Evolutionary conservation across 2,329 filamentous ascomycete species (phyloP).

Genomic region (Pyrenophora graminea): DNA sequence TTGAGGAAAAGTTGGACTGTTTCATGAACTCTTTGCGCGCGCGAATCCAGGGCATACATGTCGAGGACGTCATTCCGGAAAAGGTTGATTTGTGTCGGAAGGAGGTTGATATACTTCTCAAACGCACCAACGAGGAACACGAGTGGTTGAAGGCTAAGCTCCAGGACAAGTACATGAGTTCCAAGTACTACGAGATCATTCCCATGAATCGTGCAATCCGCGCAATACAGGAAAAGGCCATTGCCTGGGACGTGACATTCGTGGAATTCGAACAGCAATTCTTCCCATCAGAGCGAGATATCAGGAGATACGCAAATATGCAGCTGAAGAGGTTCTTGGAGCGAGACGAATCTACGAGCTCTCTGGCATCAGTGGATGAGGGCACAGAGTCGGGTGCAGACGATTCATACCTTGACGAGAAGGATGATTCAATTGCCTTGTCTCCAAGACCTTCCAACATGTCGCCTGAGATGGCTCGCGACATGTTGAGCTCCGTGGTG

Average conservation of each 20-base stretch:
- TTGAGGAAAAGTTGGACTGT: constrained; percentile 78
- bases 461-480: constrained; percentile 65
- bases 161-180: constrained; percentile 88
- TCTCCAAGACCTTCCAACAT: constrained; percentile 49
- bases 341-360: constrained; percentile 77
- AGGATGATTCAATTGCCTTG: constrained; percentile 31
- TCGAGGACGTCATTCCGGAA: constrained; percentile 87
- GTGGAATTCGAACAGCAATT: constrained; percentile 90
- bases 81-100: constrained; percentile 80
- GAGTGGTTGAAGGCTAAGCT: constrained; percentile 72
- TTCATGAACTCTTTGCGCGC: constrained; percentile 88
- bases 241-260: constrained; percentile 91
- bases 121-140: constrained; percentile 84
- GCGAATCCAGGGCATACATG: constrained; percentile 83
- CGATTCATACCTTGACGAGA: constrained; percentile 38
- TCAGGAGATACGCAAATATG: constrained; percentile 84
- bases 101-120: constrained; percentile 77
- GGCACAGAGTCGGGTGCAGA: constrained; percentile 54
- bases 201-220: constrained; percentile 88
- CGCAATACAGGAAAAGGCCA: constrained; percentile 88
- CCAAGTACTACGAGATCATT: constrained; percentile 95
- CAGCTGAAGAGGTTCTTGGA: constrained; percentile 95
- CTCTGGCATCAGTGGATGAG: constrained; percentile 71
- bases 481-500: constrained; percentile 67
- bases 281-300: constrained; percentile 93